phyloP scores from a whole-genome alignment of 169 alveolate genomes.

The Hepatocystis sp. region DNA sequence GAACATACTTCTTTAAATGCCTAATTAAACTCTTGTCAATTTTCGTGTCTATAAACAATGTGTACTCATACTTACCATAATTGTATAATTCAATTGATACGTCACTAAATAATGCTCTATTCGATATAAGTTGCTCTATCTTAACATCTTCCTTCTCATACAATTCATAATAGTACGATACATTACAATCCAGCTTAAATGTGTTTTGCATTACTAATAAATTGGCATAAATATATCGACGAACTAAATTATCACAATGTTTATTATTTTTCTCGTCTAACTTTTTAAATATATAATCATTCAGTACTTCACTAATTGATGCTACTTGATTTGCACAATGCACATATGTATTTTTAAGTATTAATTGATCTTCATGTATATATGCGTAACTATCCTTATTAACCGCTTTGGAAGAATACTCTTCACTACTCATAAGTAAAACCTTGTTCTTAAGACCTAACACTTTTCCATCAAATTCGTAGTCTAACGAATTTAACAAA shows the following conservation, averaged over 20 bases:
- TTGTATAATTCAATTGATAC: slow-evolving; percentile 16
- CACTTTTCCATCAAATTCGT: slow-evolving; percentile 34
- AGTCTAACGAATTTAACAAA: slow-evolving; percentile 34
- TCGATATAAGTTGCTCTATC: too few relatives aligned
- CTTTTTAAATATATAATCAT: neutral
- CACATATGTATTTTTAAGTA: slow-evolving; percentile 21
- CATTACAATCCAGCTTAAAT: too few relatives aligned
- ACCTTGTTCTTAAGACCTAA: slow-evolving; percentile 24
- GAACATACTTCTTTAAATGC: too few relatives aligned
- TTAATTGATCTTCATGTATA: slow-evolving; percentile 19
- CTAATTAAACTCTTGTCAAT: slow-evolving; percentile 6
- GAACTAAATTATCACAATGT: too few relatives aligned
- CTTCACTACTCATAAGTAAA: slow-evolving; percentile 7
- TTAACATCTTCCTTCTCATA: too few relatives aligned
- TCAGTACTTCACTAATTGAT: slow-evolving; percentile 37
- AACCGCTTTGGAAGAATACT: slow-evolving; percentile 10
- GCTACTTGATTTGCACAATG: slow-evolving; percentile 28
- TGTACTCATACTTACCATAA: slow-evolving; percentile 20
- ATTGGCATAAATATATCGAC: too few relatives aligned
- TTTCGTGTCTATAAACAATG: neutral
- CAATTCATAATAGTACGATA: too few relatives aligned
- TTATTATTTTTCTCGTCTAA: too few relatives aligned
- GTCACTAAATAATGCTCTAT: too few relatives aligned
- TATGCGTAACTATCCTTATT: slow-evolving; percentile 6
- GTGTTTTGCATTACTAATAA: too few relatives aligned